A percentile compares a stretch with the other conserved stretches of the same genome.
phyloP scores from a whole-genome alignment of 768 basidiomycete genomes.

The Termitomyces sp. region DNA sequence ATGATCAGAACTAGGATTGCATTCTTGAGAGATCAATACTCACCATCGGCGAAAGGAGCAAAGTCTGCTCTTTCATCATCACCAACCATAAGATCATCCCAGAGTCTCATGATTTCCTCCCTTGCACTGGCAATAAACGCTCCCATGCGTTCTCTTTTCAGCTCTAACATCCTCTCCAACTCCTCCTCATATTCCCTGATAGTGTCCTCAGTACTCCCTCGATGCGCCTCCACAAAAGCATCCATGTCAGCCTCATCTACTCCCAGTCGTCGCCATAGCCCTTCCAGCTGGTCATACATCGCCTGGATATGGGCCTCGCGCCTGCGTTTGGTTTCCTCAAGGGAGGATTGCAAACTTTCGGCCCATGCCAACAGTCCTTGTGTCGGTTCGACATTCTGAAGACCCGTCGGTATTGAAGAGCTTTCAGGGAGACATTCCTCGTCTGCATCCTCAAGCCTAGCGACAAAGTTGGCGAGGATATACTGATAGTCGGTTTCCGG shows the following conservation, averaged over 20 bases:
- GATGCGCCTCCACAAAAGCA: constrained; percentile 83
- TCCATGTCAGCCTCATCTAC: constrained; percentile 81
- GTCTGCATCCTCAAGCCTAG: constrained; percentile 56
- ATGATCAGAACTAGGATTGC: neutral
- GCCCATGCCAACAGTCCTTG: constrained; percentile 74
- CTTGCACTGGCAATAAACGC: constrained; percentile 81
- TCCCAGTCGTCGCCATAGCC: constrained; percentile 85
- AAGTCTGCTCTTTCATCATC: constrained; percentile 82
- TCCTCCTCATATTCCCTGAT: constrained; percentile 87
- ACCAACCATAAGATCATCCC: constrained; percentile 84
- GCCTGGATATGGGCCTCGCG: constrained; percentile 86
- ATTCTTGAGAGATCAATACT: constrained; percentile 15
- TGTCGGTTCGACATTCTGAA: constrained; percentile 80
- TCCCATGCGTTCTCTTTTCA: constrained; percentile 86
- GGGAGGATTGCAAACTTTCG: constrained; percentile 45
- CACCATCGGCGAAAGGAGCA: constrained; percentile 80
- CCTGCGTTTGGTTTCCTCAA: constrained; percentile 70
- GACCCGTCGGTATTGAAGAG: constrained; percentile 41
- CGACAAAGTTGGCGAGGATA: constrained; percentile 61
- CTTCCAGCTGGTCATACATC: constrained; percentile 92
- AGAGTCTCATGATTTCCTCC: constrained; percentile 73
- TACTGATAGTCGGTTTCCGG: constrained; percentile 50
- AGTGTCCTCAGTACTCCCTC: constrained; percentile 76
- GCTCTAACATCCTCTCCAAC: constrained; percentile 82
- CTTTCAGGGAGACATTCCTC: constrained; percentile 40